A percentile compares a stretch with the other conserved stretches of the same genome.
phyloP scores from a whole-genome alignment of 2,329 filamentous ascomycete genomes.

The Emydomyces testavorans region DNA sequence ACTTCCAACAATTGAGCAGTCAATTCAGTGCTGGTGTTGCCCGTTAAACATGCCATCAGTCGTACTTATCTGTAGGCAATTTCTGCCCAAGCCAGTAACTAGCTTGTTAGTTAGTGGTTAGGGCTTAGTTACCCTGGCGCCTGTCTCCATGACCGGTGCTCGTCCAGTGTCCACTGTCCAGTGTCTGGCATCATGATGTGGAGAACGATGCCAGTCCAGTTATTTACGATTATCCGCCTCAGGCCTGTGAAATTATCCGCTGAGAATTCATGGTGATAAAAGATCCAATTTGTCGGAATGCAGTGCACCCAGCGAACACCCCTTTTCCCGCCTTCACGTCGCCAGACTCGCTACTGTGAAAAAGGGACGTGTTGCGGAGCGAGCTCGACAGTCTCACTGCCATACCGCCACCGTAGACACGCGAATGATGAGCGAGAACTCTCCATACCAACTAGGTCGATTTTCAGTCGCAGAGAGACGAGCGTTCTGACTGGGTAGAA shows the following conservation, averaged over 20 bases:
- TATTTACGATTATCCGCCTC: too few species aligned
- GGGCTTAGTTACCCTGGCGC: too few species aligned
- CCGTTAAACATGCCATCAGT: too few species aligned
- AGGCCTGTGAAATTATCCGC: neutral
- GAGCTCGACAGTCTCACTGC: neutral
- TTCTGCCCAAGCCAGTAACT: too few species aligned
- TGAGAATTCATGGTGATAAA: neutral
- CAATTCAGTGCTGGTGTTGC: too few species aligned
- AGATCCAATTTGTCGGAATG: neutral
- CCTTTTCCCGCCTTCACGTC: neutral
- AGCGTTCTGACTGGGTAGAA: neutral
- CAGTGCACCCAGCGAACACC: too few species aligned
- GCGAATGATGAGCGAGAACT: constrained; percentile 1
- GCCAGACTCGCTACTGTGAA: neutral
- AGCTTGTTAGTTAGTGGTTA: too few species aligned
- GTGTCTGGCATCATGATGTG: neutral
- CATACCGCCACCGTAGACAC: too few species aligned
- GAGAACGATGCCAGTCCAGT: too few species aligned
- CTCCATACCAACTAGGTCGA: neutral
- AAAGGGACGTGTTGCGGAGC: neutral
- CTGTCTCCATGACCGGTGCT: too few species aligned
- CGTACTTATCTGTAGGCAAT: too few species aligned
- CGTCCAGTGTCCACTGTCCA: too few species aligned
- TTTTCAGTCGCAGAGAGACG: neutral
- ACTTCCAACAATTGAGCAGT: neutral